Evolutionary conservation across 176 grass and related monocot species (phyloP).

Genomic region (Chrysopogon serrulatus): DNA sequence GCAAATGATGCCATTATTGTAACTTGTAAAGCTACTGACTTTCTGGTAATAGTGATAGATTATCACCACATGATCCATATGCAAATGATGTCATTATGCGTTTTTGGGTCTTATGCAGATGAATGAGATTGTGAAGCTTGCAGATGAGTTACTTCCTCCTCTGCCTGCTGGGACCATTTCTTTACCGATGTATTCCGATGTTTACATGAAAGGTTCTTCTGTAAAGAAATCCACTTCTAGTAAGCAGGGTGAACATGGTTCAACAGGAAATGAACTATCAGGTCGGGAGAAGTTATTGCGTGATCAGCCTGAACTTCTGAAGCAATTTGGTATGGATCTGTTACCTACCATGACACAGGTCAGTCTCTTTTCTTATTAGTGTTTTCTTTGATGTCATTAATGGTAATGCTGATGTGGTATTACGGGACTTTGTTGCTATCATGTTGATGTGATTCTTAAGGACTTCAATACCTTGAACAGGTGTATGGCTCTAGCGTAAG

Average conservation of each 20-base stretch:
- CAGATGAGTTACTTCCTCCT: constrained; percentile 75
- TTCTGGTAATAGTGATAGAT: not conserved
- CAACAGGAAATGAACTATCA: constrained; percentile 41
- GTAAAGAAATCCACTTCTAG: constrained; percentile 44
- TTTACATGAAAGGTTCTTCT: constrained; percentile 50
- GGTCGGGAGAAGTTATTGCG: constrained; percentile 68
- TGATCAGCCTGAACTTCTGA: constrained; percentile 87
- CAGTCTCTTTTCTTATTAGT: not conserved
- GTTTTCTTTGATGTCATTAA: not conserved
- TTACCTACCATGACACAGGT: constrained; percentile 85
- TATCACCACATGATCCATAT: not conserved
- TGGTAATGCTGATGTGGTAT: not conserved
- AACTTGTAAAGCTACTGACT: not conserved
- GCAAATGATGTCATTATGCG: constrained; percentile 7
- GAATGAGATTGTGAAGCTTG: constrained; percentile 84
- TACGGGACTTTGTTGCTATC: not conserved
- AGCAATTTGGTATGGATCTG: constrained; percentile 84
- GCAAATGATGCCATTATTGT: not conserved
- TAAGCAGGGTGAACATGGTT: constrained; percentile 46
- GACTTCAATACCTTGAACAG: constrained; percentile 29
- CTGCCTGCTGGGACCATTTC: constrained; percentile 75
- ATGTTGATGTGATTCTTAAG: not conserved
- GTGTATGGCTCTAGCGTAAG: constrained; percentile 83
- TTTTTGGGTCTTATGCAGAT: constrained; percentile 47
- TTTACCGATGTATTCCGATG: constrained; percentile 47